These are phyloP conservation scores for Helicosporidium sp. DNA, from an alignment of 139 green algal genomes.

Conservation along the genomic window DNA sequence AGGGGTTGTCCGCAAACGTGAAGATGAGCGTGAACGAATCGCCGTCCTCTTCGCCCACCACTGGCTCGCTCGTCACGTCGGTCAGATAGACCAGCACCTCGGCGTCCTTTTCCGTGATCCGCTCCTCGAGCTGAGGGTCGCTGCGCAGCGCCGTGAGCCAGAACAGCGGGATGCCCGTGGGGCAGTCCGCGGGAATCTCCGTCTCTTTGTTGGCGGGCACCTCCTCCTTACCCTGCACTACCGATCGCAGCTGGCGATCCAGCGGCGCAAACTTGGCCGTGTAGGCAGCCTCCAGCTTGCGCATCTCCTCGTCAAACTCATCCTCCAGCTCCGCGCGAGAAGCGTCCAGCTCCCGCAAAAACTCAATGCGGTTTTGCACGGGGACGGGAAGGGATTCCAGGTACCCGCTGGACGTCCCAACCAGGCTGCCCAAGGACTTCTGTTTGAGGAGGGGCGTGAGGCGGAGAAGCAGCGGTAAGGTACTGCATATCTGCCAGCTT, in stretches of 20 bases:
- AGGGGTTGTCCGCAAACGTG: conserved; percentile 64
- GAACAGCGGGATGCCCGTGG: conserved; percentile 66
- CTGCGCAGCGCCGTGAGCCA: conserved; percentile 57
- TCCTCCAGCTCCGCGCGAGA: conserved; percentile 42
- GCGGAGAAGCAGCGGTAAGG: background rate
- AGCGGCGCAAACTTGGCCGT: conserved; percentile 22
- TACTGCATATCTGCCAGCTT: too few relatives aligned
- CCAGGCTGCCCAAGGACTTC: conserved; percentile 21
- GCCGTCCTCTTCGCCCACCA: conserved; percentile 19
- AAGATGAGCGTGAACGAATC: conserved; percentile 44
- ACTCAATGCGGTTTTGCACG: conserved; percentile 18
- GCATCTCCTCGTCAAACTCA: conserved; percentile 32
- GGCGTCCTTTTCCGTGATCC: conserved; percentile 70
- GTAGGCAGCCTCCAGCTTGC: conserved; percentile 46
- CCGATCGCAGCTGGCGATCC: conserved; percentile 41
- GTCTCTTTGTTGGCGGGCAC: conserved; percentile 5
- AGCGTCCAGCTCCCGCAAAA: conserved; percentile 34
- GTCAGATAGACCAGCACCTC: conserved; percentile 61
- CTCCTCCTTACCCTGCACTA: conserved; percentile 43
- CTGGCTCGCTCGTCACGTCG: conserved; percentile 37
- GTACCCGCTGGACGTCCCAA: conserved; percentile 26
- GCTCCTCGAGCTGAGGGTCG: conserved; percentile 26
- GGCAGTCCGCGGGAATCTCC: conserved; percentile 1
- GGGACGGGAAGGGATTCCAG: conserved; percentile 25
- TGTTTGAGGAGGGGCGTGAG: background rate